Conservation (phyloP, 345 rosid genomes). For the Kernera saxatilis region DNA sequence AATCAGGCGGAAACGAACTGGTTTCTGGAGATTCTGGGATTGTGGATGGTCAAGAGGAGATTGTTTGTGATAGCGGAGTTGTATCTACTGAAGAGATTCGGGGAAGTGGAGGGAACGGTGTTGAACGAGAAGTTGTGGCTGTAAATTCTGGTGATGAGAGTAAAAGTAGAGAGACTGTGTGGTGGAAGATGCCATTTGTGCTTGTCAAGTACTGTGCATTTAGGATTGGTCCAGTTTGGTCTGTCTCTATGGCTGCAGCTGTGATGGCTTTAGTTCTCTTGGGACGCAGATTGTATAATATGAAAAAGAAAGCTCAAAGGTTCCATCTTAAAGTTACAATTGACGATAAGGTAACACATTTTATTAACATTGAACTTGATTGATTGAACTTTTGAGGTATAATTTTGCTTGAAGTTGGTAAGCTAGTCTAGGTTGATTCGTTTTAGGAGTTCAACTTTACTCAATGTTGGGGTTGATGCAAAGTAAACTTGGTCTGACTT, state of each 20-base stretch:
- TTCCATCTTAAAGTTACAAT: conserved; percentile 76
- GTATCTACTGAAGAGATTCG: neutral
- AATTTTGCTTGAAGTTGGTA: neutral
- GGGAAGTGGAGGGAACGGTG: neutral
- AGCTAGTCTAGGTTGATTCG: neutral
- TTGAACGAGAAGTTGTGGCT: conserved; percentile 21
- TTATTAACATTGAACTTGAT: neutral
- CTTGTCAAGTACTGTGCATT: conserved; percentile 62
- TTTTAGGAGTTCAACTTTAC: neutral
- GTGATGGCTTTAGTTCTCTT: conserved; percentile 69
- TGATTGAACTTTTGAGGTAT: neutral
- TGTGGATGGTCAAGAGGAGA: conserved; percentile 7
- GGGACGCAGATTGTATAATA: conserved; percentile 68
- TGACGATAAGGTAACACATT: conserved; percentile 71
- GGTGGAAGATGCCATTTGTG: conserved; percentile 97
- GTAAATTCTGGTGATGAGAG: conserved; percentile 30
- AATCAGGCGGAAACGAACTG: conserved; percentile 14
- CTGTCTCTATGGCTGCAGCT: conserved; percentile 90
- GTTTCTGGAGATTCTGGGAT: conserved; percentile 5
- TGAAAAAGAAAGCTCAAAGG: conserved; percentile 62
- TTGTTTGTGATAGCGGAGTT: conserved; percentile 15
- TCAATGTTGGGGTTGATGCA: neutral
- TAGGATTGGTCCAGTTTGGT: conserved; percentile 78
- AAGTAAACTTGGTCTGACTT: neutral
- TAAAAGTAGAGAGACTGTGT: conserved; percentile 36